Percentiles rank a stretch among this genome's conserved stretches.
Conservation (phyloP, 2,329 filamentous ascomycete genomes). For the Pseudogymnoascus sp. region DNA sequence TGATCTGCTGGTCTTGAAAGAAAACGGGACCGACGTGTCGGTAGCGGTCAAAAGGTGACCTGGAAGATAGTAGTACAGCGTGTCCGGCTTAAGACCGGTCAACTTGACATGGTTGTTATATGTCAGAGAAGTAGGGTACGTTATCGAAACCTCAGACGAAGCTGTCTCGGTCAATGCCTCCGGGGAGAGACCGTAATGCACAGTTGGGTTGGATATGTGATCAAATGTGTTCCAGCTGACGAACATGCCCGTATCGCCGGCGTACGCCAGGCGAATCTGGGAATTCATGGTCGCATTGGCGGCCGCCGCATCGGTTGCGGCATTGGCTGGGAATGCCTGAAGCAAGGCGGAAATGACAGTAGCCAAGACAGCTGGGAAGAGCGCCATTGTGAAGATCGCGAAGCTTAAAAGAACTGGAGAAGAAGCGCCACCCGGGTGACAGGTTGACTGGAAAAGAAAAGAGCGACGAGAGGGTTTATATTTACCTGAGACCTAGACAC, state of each 20-base stretch:
- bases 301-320: neutral
- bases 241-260: slow-evolving; percentile 23
- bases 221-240: slow-evolving; percentile 31
- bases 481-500: neutral
- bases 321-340: neutral
- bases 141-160: slow-evolving; percentile 24
- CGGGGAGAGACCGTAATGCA: slow-evolving; percentile 24
- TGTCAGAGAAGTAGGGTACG: slow-evolving; percentile 29
- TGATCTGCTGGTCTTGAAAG: slow-evolving; percentile 19
- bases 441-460: neutral
- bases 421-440: neutral
- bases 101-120: slow-evolving; percentile 25
- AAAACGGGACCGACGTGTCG: slow-evolving; percentile 14
- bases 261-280: slow-evolving; percentile 12
- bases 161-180: slow-evolving; percentile 21
- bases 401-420: neutral
- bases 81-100: slow-evolving; percentile 19
- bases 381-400: neutral
- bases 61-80: slow-evolving; percentile 23
- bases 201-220: slow-evolving; percentile 24
- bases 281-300: slow-evolving; percentile 10
- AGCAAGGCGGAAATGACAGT: neutral
- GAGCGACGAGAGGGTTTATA: neutral
- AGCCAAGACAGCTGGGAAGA: neutral
- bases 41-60: neutral